Percentiles rank a stretch among this genome's conserved stretches.
These are phyloP conservation scores for Stachybotrys chlorohalonatus DNA, from an alignment of 2,329 filamentous ascomycete genomes.

Conservation along the genomic window DNA sequence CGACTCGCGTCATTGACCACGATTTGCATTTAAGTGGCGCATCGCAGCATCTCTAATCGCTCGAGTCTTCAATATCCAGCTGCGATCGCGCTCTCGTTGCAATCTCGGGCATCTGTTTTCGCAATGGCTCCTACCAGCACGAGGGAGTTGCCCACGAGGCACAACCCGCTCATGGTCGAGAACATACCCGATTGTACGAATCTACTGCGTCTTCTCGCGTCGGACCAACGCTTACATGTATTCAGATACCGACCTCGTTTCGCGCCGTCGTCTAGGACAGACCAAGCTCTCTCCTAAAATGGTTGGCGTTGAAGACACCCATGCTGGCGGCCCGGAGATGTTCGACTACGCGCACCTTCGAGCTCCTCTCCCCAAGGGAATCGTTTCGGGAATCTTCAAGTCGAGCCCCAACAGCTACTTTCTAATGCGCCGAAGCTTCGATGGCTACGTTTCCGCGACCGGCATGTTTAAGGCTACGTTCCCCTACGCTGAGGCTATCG, in stretches of 20 bases:
- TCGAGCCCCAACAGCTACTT: slow-evolving; percentile 89
- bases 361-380: slow-evolving; percentile 83
- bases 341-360: slow-evolving; percentile 97
- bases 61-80: background rate
- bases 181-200: slow-evolving; percentile 53
- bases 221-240: slow-evolving; percentile 13
- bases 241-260: slow-evolving; percentile 64
- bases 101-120: slow-evolving; percentile 1
- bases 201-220: slow-evolving; percentile 1
- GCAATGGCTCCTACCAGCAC: slow-evolving; percentile 5
- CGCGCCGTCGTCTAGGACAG: slow-evolving; percentile 81
- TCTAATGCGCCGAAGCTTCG: slow-evolving; percentile 82
- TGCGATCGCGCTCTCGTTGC: slow-evolving; percentile 2
- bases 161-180: slow-evolving; percentile 59
- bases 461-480: slow-evolving; percentile 92
- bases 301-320: slow-evolving; percentile 63
- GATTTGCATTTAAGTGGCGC: background rate
- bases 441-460: slow-evolving; percentile 77
- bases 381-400: slow-evolving; percentile 88
- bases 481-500: slow-evolving; percentile 62
- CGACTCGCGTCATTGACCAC: background rate
- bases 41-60: background rate
- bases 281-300: slow-evolving; percentile 83
- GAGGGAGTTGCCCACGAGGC: slow-evolving; percentile 42
- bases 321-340: slow-evolving; percentile 63